Evolutionary conservation across 2,329 filamentous ascomycete species (phyloP), one percentile per base, ranked within the genome.

Genomic region (Trichoderma breve): DNA sequence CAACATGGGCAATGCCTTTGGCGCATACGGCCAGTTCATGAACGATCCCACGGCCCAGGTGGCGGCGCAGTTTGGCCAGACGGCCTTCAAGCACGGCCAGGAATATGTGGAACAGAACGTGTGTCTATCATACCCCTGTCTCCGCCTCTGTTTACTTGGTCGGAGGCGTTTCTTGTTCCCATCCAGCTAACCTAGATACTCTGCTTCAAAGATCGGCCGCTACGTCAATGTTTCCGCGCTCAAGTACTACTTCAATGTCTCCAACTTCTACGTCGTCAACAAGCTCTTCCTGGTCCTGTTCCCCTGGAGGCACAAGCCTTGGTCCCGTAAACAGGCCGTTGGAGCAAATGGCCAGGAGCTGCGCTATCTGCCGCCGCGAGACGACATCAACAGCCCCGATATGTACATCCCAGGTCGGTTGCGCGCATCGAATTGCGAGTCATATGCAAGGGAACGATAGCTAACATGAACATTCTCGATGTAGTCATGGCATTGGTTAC

Each of bases 241-340:
- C 58, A 99, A 99, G 83, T 96, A 98, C 84, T 99, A 98, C 87
- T 99, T 99, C 86, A 98, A 98, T 84, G 96, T 99, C 75, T 97
- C 95, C 76, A 99, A 99, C 86, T 93, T 90, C 73, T 99, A 99
- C 83, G 96, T 99, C 80, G 87, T 97, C 80, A 94, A 92, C 84
- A 99, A 99, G 84, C 88, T 99, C 72, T 90, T 92, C 80, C 89
- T 99, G 72, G 95, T 99, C 72, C 90, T 99, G 73, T 97, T 98
- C 82, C 96, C 96, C 69, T 99, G 96, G 95, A 89, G 95, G 77
- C 97, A 99, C 83, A 95, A 95, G 84, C 95, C 95, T 6, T 99
- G 96, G 96, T 97, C 94, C 73, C 92, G 97, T 75, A 94, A 97
- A 81, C 93, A 97, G 80, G 86, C 91, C 71, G 87, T 91, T 71